Percentiles rank a stretch among this genome's conserved stretches.
phyloP scores from a whole-genome alignment of 2,329 filamentous ascomycete genomes.

The Trichoderma aggressivum region DNA sequence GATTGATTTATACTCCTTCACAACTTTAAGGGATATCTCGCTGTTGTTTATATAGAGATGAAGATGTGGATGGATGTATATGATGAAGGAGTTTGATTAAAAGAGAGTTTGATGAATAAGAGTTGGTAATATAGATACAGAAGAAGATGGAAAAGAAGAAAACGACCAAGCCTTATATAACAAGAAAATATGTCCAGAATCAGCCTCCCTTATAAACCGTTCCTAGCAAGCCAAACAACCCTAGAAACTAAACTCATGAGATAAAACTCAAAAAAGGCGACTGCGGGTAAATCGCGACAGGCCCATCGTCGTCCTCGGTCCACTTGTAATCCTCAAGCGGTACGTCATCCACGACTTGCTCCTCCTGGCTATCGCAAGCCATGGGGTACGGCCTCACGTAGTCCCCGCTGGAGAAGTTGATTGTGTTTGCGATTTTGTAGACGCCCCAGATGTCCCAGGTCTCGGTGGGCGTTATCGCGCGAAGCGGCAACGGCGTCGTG shows the following conservation, averaged over 20 bases:
- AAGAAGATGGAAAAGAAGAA: background rate
- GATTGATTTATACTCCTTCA: background rate
- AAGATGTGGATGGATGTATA: background rate
- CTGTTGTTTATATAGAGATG: no score
- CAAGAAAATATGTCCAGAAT: background rate
- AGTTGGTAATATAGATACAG: background rate
- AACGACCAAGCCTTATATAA: background rate
- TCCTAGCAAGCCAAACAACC: background rate
- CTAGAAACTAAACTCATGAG: background rate
- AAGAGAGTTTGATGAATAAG: background rate
- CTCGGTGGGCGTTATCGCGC: background rate
- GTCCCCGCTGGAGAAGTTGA: background rate
- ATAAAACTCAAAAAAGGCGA: background rate
- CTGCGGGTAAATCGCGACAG: background rate
- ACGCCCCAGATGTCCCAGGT: background rate
- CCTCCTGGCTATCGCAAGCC: background rate
- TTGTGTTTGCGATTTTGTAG: background rate
- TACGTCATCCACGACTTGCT: background rate
- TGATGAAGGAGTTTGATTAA: background rate
- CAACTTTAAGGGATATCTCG: no score
- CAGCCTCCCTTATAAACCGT: background rate
- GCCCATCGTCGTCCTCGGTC: background rate
- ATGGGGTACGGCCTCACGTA: background rate
- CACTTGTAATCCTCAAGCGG: background rate
- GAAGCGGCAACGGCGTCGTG: background rate